phyloP scores from a whole-genome alignment of 352 stramenopile species.

The Phytophthora chlamydospora region DNA sequence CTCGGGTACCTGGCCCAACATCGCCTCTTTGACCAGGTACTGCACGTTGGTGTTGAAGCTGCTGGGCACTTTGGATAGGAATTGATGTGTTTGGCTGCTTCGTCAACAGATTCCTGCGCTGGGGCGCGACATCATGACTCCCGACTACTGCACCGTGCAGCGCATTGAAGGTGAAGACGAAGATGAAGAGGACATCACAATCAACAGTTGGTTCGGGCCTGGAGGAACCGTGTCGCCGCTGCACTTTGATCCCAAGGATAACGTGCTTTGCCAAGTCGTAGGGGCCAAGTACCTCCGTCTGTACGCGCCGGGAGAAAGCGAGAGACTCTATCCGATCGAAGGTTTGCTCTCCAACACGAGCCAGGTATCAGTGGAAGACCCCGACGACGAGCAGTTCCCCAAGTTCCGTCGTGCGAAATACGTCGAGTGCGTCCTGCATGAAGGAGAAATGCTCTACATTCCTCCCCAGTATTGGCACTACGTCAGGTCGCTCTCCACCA shows the following conservation, averaged over 20 bases:
- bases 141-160: conserved; percentile 88
- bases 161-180: conserved; percentile 50
- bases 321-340: conserved; percentile 83
- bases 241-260: conserved; percentile 92
- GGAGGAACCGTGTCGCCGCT: conserved; percentile 81
- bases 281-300: conserved; percentile 85
- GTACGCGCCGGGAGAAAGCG: conserved; percentile 71
- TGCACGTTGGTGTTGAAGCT: not conserved
- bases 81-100: conserved; percentile 16
- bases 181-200: conserved; percentile 68
- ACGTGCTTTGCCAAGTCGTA: conserved; percentile 89
- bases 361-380: conserved; percentile 68
- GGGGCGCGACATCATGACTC: conserved; percentile 79
- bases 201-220: conserved; percentile 91
- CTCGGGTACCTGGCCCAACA: conserved; percentile 90
- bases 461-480: conserved; percentile 90
- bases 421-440: conserved; percentile 70
- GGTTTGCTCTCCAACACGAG: conserved; percentile 88
- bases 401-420: conserved; percentile 56
- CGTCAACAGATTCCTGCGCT: conserved; percentile 76
- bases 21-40: conserved; percentile 90
- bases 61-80: conserved; percentile 7
- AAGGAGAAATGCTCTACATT: conserved; percentile 90
- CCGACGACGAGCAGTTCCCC: conserved; percentile 59
- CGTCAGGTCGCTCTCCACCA: conserved; percentile 77